Evolutionary conservation across 2,329 filamentous ascomycete genomes (phyloP), one percentile per base, ranked within the genome.

Genomic region (Aspergillus uvarum): DNA sequence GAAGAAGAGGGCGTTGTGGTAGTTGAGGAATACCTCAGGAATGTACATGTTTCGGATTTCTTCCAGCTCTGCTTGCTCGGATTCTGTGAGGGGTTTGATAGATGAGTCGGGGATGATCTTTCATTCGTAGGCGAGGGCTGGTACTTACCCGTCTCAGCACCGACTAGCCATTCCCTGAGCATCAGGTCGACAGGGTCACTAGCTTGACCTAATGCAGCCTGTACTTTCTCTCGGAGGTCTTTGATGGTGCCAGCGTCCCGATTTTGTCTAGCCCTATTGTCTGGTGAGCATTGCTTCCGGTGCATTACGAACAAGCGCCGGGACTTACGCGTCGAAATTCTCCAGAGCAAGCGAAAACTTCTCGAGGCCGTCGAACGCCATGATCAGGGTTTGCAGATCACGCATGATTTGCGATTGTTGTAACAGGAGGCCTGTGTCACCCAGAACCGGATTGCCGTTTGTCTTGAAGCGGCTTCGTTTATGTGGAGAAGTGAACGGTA

Each of bases 1-100:
- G 70, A 89, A 90, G 72, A 96, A 90, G 53, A 98, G 80, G 1
- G 90, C 88, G 68, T 85, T 88, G 71, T 95, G 86, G 73, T 95
- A 97, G 2, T 90, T 91, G 53, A 99, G 83, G 47, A 96, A 81
- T 19, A 91, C 85, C 73, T 97, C 92, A 2, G 95, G 93, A 3
- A 99, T 82, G 75, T 96, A 98, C 0, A 86, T 85, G 57, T 87
- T 84, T 65, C 92, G 87, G 54, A 98, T 85, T 24, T 82, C 77
- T 51, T 77, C 77, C 51, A 92, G 83, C 57, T 90, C 86, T 16
- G 80, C 73, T 60, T 85, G 83, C 69, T 89, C 89, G 55, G 73
- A 69, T 53, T 81, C 82, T 83, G 60, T 67, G 59, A 24, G n/a
- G 31, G 58, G 56, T 19, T 12, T 12, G 5, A 14, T n/a, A 68